phyloP scores from a whole-genome alignment of 495 filamentous ascomycete species.

The Tuber umbilicatum region DNA sequence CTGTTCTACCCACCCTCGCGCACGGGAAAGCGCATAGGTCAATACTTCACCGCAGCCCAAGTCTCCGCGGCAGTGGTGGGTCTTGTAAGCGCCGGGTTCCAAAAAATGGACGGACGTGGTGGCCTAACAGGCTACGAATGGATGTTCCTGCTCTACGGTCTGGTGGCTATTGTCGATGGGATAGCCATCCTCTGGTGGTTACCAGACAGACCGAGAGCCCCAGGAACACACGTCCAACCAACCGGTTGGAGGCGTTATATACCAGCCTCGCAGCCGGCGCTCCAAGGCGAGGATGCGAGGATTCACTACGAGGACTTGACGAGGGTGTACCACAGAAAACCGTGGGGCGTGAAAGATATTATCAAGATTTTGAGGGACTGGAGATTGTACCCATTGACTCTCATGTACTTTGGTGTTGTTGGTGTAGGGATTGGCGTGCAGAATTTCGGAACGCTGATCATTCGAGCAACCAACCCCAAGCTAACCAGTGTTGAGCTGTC shows the following conservation, averaged over 20 bases:
- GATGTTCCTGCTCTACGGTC: slow-evolving; percentile 89
- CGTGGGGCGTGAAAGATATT: slow-evolving; percentile 66
- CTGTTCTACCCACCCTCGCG: slow-evolving; percentile 83
- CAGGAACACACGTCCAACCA: slow-evolving; percentile 48
- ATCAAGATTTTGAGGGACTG: slow-evolving; percentile 67
- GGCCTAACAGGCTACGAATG: slow-evolving; percentile 82
- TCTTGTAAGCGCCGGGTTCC: slow-evolving; percentile 82
- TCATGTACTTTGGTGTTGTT: slow-evolving; percentile 95
- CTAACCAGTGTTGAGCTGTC: slow-evolving; percentile 70
- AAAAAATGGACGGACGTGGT: slow-evolving; percentile 72
- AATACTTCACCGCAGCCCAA: slow-evolving; percentile 84
- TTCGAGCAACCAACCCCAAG: slow-evolving; percentile 63
- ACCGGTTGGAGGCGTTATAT: slow-evolving; percentile 49
- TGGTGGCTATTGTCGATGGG: slow-evolving; percentile 64
- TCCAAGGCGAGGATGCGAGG: slow-evolving; percentile 69
- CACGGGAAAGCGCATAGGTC: slow-evolving; percentile 79
- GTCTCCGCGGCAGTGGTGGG: slow-evolving; percentile 86
- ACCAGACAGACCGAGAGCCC: slow-evolving; percentile 69
- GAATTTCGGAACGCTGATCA: slow-evolving; percentile 79
- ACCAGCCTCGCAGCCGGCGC: slow-evolving; percentile 58
- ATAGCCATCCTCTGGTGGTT: slow-evolving; percentile 79
- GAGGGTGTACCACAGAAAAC: slow-evolving; percentile 64
- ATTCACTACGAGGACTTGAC: slow-evolving; percentile 81
- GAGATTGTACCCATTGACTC: slow-evolving; percentile 72
- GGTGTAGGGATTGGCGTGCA: slow-evolving; percentile 86